Evolutionary conservation across 2,329 filamentous ascomycete species (phyloP), one percentile per base, ranked within the genome.

Genomic region (Aspergillus latus): DNA sequence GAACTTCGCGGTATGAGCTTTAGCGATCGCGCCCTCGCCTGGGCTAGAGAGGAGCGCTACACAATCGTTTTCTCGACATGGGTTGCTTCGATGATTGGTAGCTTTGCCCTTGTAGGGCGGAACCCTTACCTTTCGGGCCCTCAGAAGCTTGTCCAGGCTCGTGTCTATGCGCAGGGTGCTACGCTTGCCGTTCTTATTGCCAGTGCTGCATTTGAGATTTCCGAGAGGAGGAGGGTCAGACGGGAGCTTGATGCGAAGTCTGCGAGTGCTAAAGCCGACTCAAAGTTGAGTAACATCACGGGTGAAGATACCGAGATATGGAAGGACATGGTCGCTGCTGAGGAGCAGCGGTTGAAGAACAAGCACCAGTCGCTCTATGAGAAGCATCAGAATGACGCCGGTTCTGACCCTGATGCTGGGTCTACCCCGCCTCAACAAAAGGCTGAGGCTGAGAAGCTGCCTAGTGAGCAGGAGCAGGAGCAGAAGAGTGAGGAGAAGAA

Each of bases 111-210:
- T 30, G 91, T 97, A 61, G 85, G 88, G 68, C 84, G 90, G 61
- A 90, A 90, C 72, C 86, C 84, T 62, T 89, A 87, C 71, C 80
- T 96, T 46, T 84, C 82, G 49, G 87, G 85, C 2, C 78, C 83
- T 59, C 92, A 97, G 80, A 96, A 96, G 82, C 78, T 97, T 21
- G 92, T 97, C 13, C 92, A 97, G 81, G 92, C 92, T 26, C 88
- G 92, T 83, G 88, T 97, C 62, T 96, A 96, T 76, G 92, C 92
- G 3, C 92, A 97, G 79, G 91, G 89, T 5, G 78, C 96, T 66
- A 96, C 92, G 4, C 80, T 97, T 46, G 89, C 88, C 61, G 90
- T 96, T 50, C 80, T 97, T 55, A 83, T 96, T 69, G 85, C 89
- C 56, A 89, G 86, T 32, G 91, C 93, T 46, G 88, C 85, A 9